Percentiles rank a stretch among this genome's conserved stretches.
These are phyloP conservation scores for Mollisiaceae sp. DNA, from an alignment of 2,329 filamentous ascomycete species.

Conservation along the genomic window DNA sequence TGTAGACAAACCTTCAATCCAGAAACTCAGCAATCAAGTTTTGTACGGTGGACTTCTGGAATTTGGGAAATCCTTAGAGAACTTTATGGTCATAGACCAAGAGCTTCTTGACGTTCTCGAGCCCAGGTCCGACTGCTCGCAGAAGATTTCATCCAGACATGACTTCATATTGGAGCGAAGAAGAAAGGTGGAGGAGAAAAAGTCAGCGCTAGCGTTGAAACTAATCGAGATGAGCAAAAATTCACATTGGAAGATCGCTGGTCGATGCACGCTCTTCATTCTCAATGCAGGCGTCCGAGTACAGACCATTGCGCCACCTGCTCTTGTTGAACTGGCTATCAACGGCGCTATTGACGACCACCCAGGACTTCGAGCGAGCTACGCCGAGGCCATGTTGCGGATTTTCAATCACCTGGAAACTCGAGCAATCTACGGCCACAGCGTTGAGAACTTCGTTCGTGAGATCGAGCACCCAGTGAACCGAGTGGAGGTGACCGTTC, in stretches of 20 bases:
- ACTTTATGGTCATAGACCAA: slow-evolving; percentile 81
- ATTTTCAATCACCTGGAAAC: slow-evolving; percentile 88
- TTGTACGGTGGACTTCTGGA: slow-evolving; percentile 82
- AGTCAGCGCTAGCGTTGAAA: slow-evolving; percentile 79
- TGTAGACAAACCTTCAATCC: slow-evolving; percentile 93
- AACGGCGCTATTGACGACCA: slow-evolving; percentile 88
- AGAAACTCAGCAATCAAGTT: slow-evolving; percentile 81
- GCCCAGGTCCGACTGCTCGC: slow-evolving; percentile 64
- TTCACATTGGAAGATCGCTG: slow-evolving; percentile 96
- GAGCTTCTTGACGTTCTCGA: slow-evolving; percentile 73
- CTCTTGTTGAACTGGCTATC: slow-evolving; percentile 83
- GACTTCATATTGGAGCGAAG: slow-evolving; percentile 78
- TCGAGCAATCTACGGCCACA: slow-evolving; percentile 82
- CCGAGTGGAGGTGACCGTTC: slow-evolving; percentile 74
- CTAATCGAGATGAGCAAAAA: slow-evolving; percentile 76
- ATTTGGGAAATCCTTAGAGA: slow-evolving; percentile 86
- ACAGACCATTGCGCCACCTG: slow-evolving; percentile 79
- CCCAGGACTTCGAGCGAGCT: slow-evolving; percentile 81
- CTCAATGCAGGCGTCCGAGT: slow-evolving; percentile 92
- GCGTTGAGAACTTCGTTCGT: slow-evolving; percentile 83
- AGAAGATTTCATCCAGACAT: slow-evolving; percentile 68
- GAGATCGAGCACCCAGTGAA: slow-evolving; percentile 81
- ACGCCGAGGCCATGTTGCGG: slow-evolving; percentile 75
- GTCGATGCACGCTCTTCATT: slow-evolving; percentile 86
- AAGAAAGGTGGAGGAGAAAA: slow-evolving; percentile 80